Percentiles rank a stretch among this genome's conserved stretches.
These are phyloP conservation scores for Nakaseomyces kungkrabaensis DNA, from an alignment of 1,139 yeast species.

Conservation along the genomic window DNA sequence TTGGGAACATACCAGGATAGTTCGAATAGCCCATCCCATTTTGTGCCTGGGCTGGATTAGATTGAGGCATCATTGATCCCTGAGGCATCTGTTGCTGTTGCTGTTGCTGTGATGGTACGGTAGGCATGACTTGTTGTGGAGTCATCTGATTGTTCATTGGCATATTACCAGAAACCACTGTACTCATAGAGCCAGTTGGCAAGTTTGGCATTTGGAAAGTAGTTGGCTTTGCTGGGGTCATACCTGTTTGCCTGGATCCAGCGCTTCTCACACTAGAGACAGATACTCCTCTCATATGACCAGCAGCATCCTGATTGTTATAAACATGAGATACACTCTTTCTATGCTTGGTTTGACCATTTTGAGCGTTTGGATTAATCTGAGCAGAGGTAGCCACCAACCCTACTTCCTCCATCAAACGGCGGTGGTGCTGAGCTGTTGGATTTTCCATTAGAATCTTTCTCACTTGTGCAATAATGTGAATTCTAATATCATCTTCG, in stretches of 20 bases:
- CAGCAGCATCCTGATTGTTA: constrained; percentile 13
- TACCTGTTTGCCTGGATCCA: constrained; percentile 22
- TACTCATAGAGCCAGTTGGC: not conserved
- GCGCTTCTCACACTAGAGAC: constrained; percentile 26
- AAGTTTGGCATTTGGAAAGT: constrained; percentile 3
- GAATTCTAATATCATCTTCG: constrained; percentile 46
- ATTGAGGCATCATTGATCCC: constrained; percentile 1
- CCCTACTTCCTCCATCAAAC: constrained; percentile 90
- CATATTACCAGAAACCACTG: not conserved
- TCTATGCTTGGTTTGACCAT: constrained; percentile 17
- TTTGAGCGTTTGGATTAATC: constrained; percentile 1
- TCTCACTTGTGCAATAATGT: constrained; percentile 51
- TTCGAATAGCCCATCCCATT: constrained; percentile 17
- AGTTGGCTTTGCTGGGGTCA: not conserved
- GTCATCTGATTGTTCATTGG: not conserved
- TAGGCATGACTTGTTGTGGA: not conserved
- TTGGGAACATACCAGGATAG: constrained; percentile 27
- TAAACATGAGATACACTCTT: constrained; percentile 23
- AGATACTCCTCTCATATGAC: constrained; percentile 27
- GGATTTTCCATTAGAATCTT: constrained; percentile 50
- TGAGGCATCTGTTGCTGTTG: not conserved
- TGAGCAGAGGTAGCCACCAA: constrained; percentile 28
- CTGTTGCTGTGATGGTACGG: not conserved
- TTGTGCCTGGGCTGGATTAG: constrained; percentile 4
- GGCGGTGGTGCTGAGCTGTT: constrained; percentile 65